Percentiles rank a stretch among this genome's conserved stretches.
These are phyloP conservation scores for sunflower (Helianthus annuus) DNA, from an alignment of 129 eudicot species.

Conservation along the genomic window HanXRQr2.0-SUNRISE NC_035439.2:18370365-18370864, in stretches of 20 bases:
- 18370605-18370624: conserved; percentile 30
- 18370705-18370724: background rate
- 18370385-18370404: too few species aligned
- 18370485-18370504: background rate
- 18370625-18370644: conserved; percentile 27
- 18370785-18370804: conserved; percentile 27
- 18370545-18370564: background rate
- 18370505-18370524: background rate
- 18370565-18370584: background rate
- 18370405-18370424: too few species aligned
- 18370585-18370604: conserved; percentile 9
- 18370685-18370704: background rate
- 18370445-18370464: background rate
- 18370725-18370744: too few species aligned
- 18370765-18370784: conserved; percentile 23
- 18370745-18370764: background rate
- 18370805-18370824: conserved; percentile 32
- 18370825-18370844: conserved; percentile 34
- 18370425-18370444: too few species aligned
- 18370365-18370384: too few species aligned
- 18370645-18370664: conserved; percentile 24
- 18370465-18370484: background rate
- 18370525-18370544: background rate
- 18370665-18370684: conserved; percentile 1
- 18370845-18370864: conserved; percentile 32